These are phyloP conservation scores for Penicillium psychrosexuale DNA, from an alignment of 2,329 filamentous ascomycete genomes.

Conservation along the genomic window DNA sequence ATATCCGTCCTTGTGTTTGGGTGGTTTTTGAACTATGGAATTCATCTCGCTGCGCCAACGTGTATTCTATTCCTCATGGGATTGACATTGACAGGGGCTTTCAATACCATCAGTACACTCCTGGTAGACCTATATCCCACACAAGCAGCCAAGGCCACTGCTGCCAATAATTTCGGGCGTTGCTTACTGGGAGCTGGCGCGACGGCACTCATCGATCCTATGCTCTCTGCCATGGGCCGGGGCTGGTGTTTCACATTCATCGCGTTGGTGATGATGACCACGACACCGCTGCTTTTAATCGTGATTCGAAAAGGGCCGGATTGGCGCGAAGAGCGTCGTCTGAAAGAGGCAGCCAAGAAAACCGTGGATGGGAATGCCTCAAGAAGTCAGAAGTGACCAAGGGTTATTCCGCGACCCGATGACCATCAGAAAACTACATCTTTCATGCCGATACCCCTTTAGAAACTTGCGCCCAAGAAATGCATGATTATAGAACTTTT, in stretches of 20 bases:
- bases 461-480: not conserved
- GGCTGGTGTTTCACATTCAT: conserved; percentile 43
- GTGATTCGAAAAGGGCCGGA: conserved; percentile 40
- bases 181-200: conserved; percentile 46
- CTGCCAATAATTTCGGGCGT: conserved; percentile 45
- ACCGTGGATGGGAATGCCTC: not conserved
- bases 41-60: conserved; percentile 37
- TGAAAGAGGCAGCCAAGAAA: conserved; percentile 26
- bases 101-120: conserved; percentile 47
- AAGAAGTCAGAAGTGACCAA: conserved; percentile 2
- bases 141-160: conserved; percentile 43
- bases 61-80: conserved; percentile 42
- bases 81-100: conserved; percentile 40
- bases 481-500: not conserved
- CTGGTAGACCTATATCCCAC: conserved; percentile 47
- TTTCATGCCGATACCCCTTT: not conserved
- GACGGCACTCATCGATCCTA: conserved; percentile 43
- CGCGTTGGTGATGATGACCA: conserved; percentile 38
- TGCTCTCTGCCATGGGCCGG: conserved; percentile 34
- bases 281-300: conserved; percentile 43
- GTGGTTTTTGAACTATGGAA: conserved; percentile 38
- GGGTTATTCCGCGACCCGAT: not conserved
- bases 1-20: conserved; percentile 40
- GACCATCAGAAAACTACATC: not conserved
- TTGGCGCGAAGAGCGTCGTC: conserved; percentile 44